Conservation (phyloP, 192 early-diverging fungal species). For the Coemansia guatemalensis region DNA sequence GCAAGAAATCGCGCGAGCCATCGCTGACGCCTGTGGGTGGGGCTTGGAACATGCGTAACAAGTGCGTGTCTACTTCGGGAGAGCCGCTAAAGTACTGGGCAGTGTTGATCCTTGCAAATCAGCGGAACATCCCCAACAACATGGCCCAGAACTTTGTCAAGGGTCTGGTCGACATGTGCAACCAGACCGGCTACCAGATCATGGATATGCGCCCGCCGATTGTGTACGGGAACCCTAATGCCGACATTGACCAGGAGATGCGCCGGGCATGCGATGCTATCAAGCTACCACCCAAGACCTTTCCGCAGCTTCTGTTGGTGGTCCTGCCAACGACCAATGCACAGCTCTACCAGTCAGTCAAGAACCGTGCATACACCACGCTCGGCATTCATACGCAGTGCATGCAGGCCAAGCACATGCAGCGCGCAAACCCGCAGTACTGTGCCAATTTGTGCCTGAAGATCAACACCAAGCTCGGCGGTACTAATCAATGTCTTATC, state of each 20-base stretch:
- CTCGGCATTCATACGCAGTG: conserved; percentile 91
- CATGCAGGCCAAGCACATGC: conserved; percentile 79
- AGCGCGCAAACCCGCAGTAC: conserved; percentile 80
- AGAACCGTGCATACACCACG: conserved; percentile 85
- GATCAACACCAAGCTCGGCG: conserved; percentile 92
- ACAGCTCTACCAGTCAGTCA: conserved; percentile 82
- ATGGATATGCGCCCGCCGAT: conserved; percentile 50
- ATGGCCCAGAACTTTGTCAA: conserved; percentile 72
- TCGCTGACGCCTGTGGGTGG: conserved; percentile 64
- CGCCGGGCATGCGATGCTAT: conserved; percentile 70
- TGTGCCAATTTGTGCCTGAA: conserved; percentile 95
- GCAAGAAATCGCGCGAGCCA: conserved; percentile 47
- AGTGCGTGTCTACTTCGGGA: conserved; percentile 68
- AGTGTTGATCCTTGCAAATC: conserved; percentile 73
- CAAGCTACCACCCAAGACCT: conserved; percentile 54
- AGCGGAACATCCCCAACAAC: conserved; percentile 51
- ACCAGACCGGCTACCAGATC: conserved; percentile 69
- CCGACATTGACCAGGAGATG: conserved; percentile 69
- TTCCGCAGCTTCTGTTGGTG: conserved; percentile 84
- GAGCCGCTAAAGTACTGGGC: conserved; percentile 76
- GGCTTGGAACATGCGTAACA: conserved; percentile 86
- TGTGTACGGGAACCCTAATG: conserved; percentile 54
- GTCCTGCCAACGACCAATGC: conserved; percentile 79
- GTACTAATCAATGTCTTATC: conserved; percentile 74
- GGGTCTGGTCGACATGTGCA: conserved; percentile 69